These are phyloP conservation scores for Apiospora aurea DNA, from an alignment of 2,329 filamentous ascomycete genomes.

Conservation along the genomic window DNA sequence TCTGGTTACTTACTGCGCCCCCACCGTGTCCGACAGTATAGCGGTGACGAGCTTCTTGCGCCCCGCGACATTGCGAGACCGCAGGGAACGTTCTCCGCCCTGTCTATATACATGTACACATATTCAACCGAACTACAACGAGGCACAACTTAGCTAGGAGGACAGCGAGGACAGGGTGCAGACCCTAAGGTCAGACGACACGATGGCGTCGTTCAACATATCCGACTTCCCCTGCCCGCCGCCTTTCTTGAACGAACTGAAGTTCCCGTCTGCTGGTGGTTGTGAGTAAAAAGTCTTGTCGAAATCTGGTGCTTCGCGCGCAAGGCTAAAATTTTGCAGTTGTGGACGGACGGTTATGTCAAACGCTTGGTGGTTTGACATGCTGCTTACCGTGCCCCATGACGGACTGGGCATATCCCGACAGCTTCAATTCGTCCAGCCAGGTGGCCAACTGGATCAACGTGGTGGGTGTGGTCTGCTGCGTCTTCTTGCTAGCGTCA, in stretches of 20 bases:
- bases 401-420: conserved; percentile 76
- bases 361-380: conserved; percentile 45
- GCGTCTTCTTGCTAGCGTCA: conserved; percentile 78
- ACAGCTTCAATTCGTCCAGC: conserved; percentile 66
- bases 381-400: conserved; percentile 94
- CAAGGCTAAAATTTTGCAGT: conserved; percentile 53
- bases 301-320: conserved; percentile 16
- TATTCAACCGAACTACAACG: background rate
- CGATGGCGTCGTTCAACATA: conserved; percentile 31
- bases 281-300: conserved; percentile 28
- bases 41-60: background rate
- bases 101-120: background rate
- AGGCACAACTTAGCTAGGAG: background rate
- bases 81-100: background rate
- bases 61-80: background rate
- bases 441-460: conserved; percentile 82
- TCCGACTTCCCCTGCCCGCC: conserved; percentile 57
- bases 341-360: conserved; percentile 62
- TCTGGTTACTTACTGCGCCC: conserved; percentile 3
- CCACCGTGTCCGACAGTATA: background rate
- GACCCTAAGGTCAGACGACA: conserved; percentile 23
- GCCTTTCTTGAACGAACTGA: conserved; percentile 71
- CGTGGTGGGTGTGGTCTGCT: conserved; percentile 74
- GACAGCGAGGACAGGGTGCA: conserved; percentile 22
- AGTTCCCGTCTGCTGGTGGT: conserved; percentile 55